Base-by-base conservation (phyloP, 192 early-diverging fungal species). In the Glomus cerebriforme region DNA sequence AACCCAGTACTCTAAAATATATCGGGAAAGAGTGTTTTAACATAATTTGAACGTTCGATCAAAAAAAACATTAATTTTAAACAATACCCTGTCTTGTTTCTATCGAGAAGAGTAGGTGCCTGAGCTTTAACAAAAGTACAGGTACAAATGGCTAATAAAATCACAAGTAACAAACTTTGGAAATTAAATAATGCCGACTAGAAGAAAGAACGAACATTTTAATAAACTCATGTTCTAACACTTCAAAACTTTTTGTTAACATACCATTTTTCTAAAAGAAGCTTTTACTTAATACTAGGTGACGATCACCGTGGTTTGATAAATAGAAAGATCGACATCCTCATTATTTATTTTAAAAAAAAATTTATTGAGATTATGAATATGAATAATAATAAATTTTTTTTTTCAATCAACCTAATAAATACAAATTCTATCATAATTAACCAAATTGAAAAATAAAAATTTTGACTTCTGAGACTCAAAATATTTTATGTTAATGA, bases 151-250 rank as follows among this genome's bases (percentile, higher is more conserved):
- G 93, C 79, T 59, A 98, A 87, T 77, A 99, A 88, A 59, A 99
- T 92, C 72, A 97, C 95, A 27, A 98, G 86, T 77, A 98, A 83
- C 0, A 99, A 86, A 54, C 92, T 93, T 80, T 97, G 92, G 75
- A 99, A 99, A 83, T 98, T 96, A 86, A 99, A 99, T 80, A 99
- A 87, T 75, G 96, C 96, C 60, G 95, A 95, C 96, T 96, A 89
- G 17, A 54, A 54, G 12, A 7, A 54, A 6, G 5, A 43, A 43
- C 12, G 17, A n/a, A 6, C 4, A 6, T 22, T n/a, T 54, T 22
- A 54, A 54, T 4, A 5, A 54, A 54, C 0, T 17, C 22, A 22
- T 22, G 22, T 17, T 54, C 19, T 22, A 13, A 47, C 9, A 22
- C 22, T 54, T 54, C 49, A 19, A 22, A 19, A 22, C 47, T 0